Evolutionary conservation across 192 early-diverging fungal species (phyloP), one percentile per base, ranked within the genome.

Genomic region (Podila epicladia): DNA sequence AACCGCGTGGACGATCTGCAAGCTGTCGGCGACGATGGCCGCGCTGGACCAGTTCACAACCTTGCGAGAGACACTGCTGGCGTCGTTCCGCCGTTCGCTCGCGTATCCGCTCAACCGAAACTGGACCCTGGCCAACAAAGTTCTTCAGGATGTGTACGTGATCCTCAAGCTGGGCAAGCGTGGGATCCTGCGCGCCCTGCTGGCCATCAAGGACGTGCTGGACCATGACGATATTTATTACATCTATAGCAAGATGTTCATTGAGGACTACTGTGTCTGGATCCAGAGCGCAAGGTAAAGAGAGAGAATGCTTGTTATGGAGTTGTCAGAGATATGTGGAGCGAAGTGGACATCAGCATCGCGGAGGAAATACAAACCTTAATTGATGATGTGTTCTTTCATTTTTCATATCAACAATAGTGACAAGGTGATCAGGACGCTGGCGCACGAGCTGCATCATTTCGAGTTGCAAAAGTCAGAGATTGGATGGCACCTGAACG

Each of bases 201-300:
- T 99, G 63, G 90, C 91, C 13, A 77, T 95, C 74, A 95, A 96
- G 79, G 79, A 88, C 7, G 67, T 97, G 33, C 86, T 98, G 80
- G 93, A 95, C 62, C 87, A 90, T 72, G 93, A 99, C 65, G 97
- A 99, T 68, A 74, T 90, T 1, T 95, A 93, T 75, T 97, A 96
- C 74, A 80, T 97, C 8, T 94, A 98, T 65, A 91, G 93, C 75
- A 92, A 95, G 83, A 82, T 98, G 22, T 97, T 85, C 80, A 45
- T 99, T 20, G 96, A 96, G 75, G 97, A 99, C 79, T 99, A 99
- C 82, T 98, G 97, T 82, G 87, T 95, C 24, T 99, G 98, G 98
- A 86, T 97, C 51, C 96, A 97, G 69, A 87, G 84, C 53, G 87
- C 94, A 26, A 90, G 80, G 92, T 92, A 86, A 45, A 9, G 38